phyloP scores from a whole-genome alignment of 2,329 filamentous ascomycete species.

The Trichoderma atroviride region DNA sequence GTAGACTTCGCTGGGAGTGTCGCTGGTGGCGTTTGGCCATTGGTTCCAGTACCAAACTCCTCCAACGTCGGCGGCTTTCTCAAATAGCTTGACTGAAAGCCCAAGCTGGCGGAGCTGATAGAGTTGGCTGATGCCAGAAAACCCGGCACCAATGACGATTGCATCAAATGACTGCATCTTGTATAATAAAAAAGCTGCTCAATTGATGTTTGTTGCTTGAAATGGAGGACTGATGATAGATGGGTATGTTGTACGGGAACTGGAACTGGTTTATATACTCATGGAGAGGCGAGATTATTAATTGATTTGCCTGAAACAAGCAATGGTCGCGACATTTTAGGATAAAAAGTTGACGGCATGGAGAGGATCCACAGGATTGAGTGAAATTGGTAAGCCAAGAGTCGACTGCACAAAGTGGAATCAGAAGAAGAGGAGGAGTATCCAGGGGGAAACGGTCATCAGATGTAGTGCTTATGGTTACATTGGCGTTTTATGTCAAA shows the following conservation, averaged over 20 bases:
- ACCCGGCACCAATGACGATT: background rate
- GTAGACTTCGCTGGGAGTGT: constrained; percentile 7
- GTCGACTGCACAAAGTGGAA: background rate
- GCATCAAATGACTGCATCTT: background rate
- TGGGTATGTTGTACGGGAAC: background rate
- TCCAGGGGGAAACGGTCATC: too few species aligned
- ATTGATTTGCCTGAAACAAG: background rate
- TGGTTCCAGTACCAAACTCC: constrained; percentile 5
- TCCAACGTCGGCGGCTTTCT: background rate
- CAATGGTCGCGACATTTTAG: background rate
- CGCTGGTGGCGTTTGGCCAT: background rate
- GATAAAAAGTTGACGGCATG: background rate
- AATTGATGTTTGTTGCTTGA: background rate
- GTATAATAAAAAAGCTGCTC: background rate
- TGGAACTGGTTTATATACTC: background rate
- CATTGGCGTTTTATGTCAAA: too few species aligned
- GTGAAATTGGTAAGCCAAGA: background rate
- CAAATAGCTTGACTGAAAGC: background rate
- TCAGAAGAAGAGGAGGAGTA: background rate
- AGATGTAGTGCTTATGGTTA: background rate
- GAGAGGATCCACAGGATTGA: background rate
- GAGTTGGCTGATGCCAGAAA: background rate
- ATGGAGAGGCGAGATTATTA: background rate
- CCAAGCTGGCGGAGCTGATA: background rate
- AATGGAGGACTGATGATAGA: background rate